phyloP scores from a whole-genome alignment of 768 basidiomycete species.

The Paxillus ammoniavirescens region DNA sequence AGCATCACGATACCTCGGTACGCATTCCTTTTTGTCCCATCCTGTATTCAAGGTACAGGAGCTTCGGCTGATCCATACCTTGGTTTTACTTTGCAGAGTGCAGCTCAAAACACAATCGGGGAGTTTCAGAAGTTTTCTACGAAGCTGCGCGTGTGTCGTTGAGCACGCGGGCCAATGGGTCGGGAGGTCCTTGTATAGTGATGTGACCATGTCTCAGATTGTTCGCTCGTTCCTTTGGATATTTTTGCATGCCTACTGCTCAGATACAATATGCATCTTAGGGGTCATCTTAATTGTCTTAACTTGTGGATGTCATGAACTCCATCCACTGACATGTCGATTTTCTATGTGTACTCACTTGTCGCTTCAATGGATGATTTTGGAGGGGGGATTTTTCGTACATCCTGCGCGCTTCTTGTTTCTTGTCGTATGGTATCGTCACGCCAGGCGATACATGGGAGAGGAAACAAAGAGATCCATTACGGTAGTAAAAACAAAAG shows the following conservation, averaged over 20 bases:
- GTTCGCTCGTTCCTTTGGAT: background rate
- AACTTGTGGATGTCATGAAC: background rate
- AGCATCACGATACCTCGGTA: slow-evolving; percentile 90
- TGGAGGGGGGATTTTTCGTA: slow-evolving; percentile 2
- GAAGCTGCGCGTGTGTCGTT: slow-evolving; percentile 88
- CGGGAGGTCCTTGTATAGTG: slow-evolving; percentile 55
- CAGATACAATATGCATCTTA: slow-evolving; percentile 16
- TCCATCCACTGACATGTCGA: background rate
- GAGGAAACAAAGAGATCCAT: slow-evolving; percentile 16
- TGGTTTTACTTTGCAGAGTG: slow-evolving; percentile 60
- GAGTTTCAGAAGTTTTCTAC: slow-evolving; percentile 89
- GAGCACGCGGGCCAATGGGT: slow-evolving; percentile 67
- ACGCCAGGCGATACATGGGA: background rate
- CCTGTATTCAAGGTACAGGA: background rate
- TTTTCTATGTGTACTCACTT: slow-evolving; percentile 7
- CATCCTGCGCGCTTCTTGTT: background rate
- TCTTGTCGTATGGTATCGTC: background rate
- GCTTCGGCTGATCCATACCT: background rate
- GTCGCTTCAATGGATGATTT: background rate
- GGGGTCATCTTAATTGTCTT: slow-evolving; percentile 20
- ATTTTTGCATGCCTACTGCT: slow-evolving; percentile 1
- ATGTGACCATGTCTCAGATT: slow-evolving; percentile 42
- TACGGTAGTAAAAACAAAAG: slow-evolving; percentile 21
- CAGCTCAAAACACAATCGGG: slow-evolving; percentile 95
- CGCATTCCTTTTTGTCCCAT: slow-evolving; percentile 21